phyloP scores from a whole-genome alignment of 2,329 filamentous ascomycete genomes.

The Cercospora sesami region DNA sequence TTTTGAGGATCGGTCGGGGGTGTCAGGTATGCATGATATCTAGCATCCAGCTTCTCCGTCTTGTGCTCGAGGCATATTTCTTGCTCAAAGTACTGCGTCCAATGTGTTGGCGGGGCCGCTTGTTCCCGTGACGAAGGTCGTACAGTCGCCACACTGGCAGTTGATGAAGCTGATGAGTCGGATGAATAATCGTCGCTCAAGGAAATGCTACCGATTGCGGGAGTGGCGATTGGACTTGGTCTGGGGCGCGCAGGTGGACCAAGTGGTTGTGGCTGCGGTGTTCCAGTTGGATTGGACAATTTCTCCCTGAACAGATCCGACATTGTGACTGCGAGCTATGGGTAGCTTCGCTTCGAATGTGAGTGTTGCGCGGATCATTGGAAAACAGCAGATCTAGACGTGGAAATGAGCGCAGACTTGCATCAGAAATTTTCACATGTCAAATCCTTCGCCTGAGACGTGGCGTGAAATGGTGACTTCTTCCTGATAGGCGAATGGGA shows the following conservation, averaged over 20 bases:
- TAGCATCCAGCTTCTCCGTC: slow-evolving; percentile 51
- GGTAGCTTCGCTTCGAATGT: slow-evolving; percentile 12
- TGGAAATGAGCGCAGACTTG: not conserved
- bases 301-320: slow-evolving; percentile 34
- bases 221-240: slow-evolving; percentile 26
- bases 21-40: slow-evolving; percentile 83
- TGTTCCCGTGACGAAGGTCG: slow-evolving; percentile 37
- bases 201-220: slow-evolving; percentile 13
- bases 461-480: not conserved
- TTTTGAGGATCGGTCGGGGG: slow-evolving; percentile 63
- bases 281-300: slow-evolving; percentile 28
- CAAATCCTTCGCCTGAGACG: not conserved
- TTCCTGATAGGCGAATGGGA: not conserved
- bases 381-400: not conserved
- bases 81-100: slow-evolving; percentile 88
- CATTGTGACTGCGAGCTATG: slow-evolving; percentile 28
- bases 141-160: slow-evolving; percentile 70
- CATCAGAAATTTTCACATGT: not conserved
- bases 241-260: slow-evolving; percentile 21
- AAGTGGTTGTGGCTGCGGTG: slow-evolving; percentile 11
- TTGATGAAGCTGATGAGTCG: slow-evolving; percentile 80
- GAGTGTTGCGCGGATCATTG: slow-evolving; percentile 7
- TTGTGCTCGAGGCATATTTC: slow-evolving; percentile 70
- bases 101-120: slow-evolving; percentile 67
- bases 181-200: slow-evolving; percentile 37